A percentile compares a stretch with the other conserved stretches of the same genome.
Evolutionary conservation across 108 stramenopile species (phyloP).

Genomic region (Cyclotella baltica): DNA sequence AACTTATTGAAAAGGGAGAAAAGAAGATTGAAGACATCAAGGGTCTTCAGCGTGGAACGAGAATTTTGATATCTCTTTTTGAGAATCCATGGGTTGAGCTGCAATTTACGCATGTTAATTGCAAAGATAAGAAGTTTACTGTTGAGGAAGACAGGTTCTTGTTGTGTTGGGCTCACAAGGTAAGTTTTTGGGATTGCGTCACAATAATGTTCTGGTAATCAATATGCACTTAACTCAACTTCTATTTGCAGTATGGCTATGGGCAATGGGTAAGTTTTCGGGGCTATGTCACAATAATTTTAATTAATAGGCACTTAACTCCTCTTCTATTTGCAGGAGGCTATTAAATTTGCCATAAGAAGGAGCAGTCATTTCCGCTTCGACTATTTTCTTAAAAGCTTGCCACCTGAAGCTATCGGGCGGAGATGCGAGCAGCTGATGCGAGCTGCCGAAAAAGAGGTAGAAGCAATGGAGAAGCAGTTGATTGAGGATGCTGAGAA

Average conservation of each 20-base stretch:
- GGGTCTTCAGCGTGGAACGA: constrained; percentile 70
- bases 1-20: constrained; percentile 83
- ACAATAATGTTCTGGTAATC: neutral
- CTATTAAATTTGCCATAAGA: constrained; percentile 88
- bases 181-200: constrained; percentile 32
- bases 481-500: constrained; percentile 70
- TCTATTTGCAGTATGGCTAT: constrained; percentile 68
- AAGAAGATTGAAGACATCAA: constrained; percentile 81
- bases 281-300: neutral
- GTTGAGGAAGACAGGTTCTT: constrained; percentile 51
- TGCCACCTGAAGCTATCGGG: constrained; percentile 56
- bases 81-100: constrained; percentile 91
- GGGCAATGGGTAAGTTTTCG: constrained; percentile 82
- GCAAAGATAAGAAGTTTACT: constrained; percentile 62
- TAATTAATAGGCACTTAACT: neutral
- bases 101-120: constrained; percentile 73
- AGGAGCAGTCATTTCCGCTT: constrained; percentile 85
- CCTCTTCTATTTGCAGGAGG: constrained; percentile 54
- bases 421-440: constrained; percentile 87
- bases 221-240: neutral
- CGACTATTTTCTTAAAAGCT: constrained; percentile 78
- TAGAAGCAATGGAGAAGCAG: constrained; percentile 80
- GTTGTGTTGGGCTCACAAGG: constrained; percentile 78
- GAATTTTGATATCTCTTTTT: constrained; percentile 76
- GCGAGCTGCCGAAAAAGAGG: constrained; percentile 87